Percentiles rank a stretch among this genome's conserved stretches.
Conservation (phyloP, 1,284 basidiomycete species). For the Rhodotorula mucilaginosa region DNA sequence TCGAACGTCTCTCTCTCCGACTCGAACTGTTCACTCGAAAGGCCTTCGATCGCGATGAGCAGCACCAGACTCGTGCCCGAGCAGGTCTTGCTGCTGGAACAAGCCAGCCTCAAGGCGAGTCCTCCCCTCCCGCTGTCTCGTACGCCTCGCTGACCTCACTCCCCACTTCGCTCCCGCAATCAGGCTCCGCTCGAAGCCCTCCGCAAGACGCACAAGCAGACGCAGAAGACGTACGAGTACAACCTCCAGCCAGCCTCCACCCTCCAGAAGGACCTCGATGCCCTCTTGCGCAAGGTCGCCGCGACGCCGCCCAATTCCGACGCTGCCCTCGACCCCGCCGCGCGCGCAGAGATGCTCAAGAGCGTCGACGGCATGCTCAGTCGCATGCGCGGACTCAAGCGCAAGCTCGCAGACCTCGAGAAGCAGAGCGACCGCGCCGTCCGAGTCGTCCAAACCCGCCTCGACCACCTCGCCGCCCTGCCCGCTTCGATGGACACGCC, state of each 20-base stretch:
- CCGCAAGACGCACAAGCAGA: constrained; percentile 74
- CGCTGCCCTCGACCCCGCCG: constrained; percentile 44
- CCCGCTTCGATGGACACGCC: constrained; percentile 60
- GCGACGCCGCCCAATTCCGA: constrained; percentile 45
- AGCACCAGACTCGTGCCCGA: constrained; percentile 52
- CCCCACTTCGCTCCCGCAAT: background rate
- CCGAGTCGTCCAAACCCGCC: constrained; percentile 48
- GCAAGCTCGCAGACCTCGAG: constrained; percentile 60
- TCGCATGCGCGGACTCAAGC: constrained; percentile 70
- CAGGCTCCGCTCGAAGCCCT: constrained; percentile 65
- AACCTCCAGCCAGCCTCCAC: constrained; percentile 60
- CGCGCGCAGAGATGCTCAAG: constrained; percentile 57
- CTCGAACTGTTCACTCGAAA: background rate
- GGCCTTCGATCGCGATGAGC: background rate
- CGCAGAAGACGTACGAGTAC: constrained; percentile 74
- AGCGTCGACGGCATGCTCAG: constrained; percentile 71
- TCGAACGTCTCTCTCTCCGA: background rate
- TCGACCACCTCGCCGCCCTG: constrained; percentile 64
- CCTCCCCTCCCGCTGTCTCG: background rate
- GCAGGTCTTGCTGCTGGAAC: constrained; percentile 79
- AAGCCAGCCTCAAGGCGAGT: constrained; percentile 73
- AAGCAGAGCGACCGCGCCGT: constrained; percentile 12
- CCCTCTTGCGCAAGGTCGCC: constrained; percentile 59
- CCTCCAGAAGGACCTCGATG: constrained; percentile 49
- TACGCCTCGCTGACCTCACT: background rate